Conservation (phyloP, 2,329 filamentous ascomycete genomes). For the Neodidymelliopsis sp. region DNA sequence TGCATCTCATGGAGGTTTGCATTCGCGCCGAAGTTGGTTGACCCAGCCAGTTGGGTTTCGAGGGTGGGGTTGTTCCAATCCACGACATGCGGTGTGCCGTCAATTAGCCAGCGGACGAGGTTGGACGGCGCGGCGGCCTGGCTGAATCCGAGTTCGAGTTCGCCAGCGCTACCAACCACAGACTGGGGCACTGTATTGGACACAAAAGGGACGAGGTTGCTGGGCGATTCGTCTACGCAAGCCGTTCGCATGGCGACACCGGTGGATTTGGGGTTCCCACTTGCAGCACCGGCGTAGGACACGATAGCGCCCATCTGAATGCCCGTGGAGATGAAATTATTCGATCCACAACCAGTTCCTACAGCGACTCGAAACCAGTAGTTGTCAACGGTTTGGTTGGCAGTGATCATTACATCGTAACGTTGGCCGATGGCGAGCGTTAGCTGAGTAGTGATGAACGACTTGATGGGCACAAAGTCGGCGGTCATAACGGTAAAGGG, state of each 20-base stretch:
- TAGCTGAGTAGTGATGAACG: slow-evolving; percentile 47
- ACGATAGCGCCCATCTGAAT: slow-evolving; percentile 49
- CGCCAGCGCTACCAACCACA: slow-evolving; percentile 35
- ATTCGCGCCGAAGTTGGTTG: slow-evolving; percentile 32
- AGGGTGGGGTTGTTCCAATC: slow-evolving; percentile 56
- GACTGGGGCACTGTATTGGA: slow-evolving; percentile 48
- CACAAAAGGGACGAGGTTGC: slow-evolving; percentile 50
- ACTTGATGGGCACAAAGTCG: slow-evolving; percentile 54
- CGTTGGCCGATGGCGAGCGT: slow-evolving; percentile 51
- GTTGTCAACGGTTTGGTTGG: slow-evolving; percentile 53
- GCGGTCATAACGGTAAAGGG: slow-evolving; percentile 52
- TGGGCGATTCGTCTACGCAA: slow-evolving; percentile 49
- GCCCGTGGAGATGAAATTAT: slow-evolving; percentile 36
- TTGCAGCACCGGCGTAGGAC: slow-evolving; percentile 47
- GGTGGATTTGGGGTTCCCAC: slow-evolving; percentile 46
- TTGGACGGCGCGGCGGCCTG: slow-evolving; percentile 44
- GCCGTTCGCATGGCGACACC: slow-evolving; percentile 41
- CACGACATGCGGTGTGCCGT: slow-evolving; percentile 49
- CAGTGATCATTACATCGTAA: slow-evolving; percentile 57
- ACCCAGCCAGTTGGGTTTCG: slow-evolving; percentile 50
- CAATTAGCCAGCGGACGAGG: slow-evolving; percentile 54
- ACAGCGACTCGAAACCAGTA: slow-evolving; percentile 57
- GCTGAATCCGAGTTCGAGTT: slow-evolving; percentile 41
- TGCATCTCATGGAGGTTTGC: slow-evolving; percentile 42
- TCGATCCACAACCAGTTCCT: slow-evolving; percentile 43